A percentile compares a stretch with the other conserved stretches of the same genome.
Evolutionary conservation across 352 stramenopile species (phyloP).

Genomic region (Phytophthora pisi): DNA sequence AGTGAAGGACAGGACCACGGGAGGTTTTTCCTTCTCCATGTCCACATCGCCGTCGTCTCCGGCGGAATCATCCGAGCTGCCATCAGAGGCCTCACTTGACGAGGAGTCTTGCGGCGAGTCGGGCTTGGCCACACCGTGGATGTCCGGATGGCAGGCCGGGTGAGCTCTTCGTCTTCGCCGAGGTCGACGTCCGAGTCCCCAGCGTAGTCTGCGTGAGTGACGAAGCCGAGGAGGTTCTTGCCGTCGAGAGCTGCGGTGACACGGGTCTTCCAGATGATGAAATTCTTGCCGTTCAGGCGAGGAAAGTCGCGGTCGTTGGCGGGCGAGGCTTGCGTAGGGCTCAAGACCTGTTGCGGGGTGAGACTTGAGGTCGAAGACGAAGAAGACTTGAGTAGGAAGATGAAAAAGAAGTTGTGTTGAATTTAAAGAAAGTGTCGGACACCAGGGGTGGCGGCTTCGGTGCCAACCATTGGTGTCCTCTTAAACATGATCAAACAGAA

Average conservation of each 20-base stretch:
- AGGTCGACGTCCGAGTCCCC: constrained; percentile 8
- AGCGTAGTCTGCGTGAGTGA: constrained; percentile 7
- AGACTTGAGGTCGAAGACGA: no score
- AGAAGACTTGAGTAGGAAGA: no score
- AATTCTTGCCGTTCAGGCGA: constrained; percentile 7
- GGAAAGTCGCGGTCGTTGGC: constrained; percentile 1
- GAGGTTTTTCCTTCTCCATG: background rate
- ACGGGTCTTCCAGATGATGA: constrained; percentile 15
- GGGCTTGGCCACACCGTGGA: background rate
- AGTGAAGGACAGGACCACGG: constrained; percentile 10
- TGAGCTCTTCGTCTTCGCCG: background rate
- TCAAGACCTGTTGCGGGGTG: constrained; percentile 23
- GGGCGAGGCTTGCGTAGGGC: constrained; percentile 6
- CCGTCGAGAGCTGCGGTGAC: constrained; percentile 20
- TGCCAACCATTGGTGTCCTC: no score
- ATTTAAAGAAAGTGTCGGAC: no score
- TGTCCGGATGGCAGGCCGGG: no score
- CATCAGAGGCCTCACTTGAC: constrained; percentile 2
- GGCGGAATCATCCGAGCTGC: background rate
- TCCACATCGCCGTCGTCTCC: constrained; percentile 3
- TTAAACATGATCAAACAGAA: no score
- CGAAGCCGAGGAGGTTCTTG: constrained; percentile 22
- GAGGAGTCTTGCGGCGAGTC: background rate
- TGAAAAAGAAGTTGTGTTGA: no score
- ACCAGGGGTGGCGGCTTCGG: no score